Conservation (phyloP, 208 protist species). For the Acanthamoeba divionensis region DNA sequence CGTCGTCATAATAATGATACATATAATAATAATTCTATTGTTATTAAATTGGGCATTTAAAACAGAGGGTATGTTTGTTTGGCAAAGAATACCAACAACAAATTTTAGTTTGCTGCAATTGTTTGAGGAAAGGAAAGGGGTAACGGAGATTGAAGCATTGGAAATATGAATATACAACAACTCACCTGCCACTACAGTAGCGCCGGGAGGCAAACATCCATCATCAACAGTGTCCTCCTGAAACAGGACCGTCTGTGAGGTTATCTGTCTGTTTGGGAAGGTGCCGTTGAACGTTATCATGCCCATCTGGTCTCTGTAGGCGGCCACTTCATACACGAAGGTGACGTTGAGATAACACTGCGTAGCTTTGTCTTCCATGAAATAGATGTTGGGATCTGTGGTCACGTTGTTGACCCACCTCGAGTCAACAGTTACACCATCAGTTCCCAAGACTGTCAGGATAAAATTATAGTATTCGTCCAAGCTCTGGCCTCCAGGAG, state of each 20-base stretch:
- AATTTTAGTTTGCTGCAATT: too few relatives aligned
- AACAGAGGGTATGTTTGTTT: too few relatives aligned
- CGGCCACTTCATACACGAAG: slow-evolving; percentile 46
- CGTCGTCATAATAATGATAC: too few relatives aligned
- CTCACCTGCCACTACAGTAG: not conserved
- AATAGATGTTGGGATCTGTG: slow-evolving; percentile 36
- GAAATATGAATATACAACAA: not conserved
- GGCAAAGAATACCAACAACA: too few relatives aligned
- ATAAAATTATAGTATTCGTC: too few relatives aligned
- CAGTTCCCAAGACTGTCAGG: too few relatives aligned
- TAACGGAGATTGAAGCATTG: not conserved
- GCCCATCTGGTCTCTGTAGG: slow-evolving; percentile 21
- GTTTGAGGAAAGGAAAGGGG: too few relatives aligned
- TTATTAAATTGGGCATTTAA: too few relatives aligned
- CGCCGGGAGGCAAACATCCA: not conserved
- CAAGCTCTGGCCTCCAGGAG: too few relatives aligned
- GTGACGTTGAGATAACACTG: slow-evolving; percentile 17
- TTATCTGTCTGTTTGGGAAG: not conserved
- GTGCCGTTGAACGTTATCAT: not conserved
- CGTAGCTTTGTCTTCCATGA: not conserved
- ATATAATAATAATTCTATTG: too few relatives aligned
- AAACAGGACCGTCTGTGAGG: not conserved
- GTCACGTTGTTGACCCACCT: not conserved
- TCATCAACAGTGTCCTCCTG: not conserved
- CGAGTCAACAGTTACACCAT: not conserved